Conservation (phyloP, 257 asterid genomes). For the Perilla frutescens region DNA sequence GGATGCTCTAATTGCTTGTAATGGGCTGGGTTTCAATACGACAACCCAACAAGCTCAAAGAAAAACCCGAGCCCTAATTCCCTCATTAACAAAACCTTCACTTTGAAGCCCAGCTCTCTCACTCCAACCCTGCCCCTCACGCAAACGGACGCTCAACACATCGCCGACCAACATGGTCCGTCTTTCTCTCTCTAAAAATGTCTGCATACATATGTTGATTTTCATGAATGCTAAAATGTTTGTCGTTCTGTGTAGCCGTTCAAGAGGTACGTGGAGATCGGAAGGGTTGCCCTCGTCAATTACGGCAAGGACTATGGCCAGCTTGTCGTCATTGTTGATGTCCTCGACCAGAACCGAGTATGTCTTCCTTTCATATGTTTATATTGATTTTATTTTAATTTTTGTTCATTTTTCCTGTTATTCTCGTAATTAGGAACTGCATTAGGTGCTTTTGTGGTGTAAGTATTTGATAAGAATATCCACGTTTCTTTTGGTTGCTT, state of each 20-base stretch:
- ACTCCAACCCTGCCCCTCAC: constrained; percentile 1
- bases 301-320: constrained; percentile 87
- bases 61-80: constrained; percentile 40
- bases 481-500: not conserved
- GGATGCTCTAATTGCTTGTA: too few species aligned
- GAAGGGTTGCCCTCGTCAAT: constrained; percentile 89
- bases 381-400: not conserved
- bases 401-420: constrained; percentile 3
- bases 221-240: constrained; percentile 2
- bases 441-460: not conserved
- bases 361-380: not conserved
- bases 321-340: constrained; percentile 92
- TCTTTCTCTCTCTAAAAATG: not conserved
- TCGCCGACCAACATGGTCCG: constrained; percentile 39
- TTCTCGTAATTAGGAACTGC: not conserved
- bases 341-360: constrained; percentile 89
- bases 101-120: not conserved
- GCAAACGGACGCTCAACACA: constrained; percentile 11
- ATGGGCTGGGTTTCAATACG: not conserved
- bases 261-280: constrained; percentile 96
- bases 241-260: constrained; percentile 60
- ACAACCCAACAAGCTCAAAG: constrained; percentile 18
- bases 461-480: too few species aligned
- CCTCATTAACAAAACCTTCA: constrained; percentile 30
- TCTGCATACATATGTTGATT: not conserved